These are phyloP conservation scores for Pichia cabralensis DNA, from an alignment of 805 yeast species.

Conservation along the genomic window DNA sequence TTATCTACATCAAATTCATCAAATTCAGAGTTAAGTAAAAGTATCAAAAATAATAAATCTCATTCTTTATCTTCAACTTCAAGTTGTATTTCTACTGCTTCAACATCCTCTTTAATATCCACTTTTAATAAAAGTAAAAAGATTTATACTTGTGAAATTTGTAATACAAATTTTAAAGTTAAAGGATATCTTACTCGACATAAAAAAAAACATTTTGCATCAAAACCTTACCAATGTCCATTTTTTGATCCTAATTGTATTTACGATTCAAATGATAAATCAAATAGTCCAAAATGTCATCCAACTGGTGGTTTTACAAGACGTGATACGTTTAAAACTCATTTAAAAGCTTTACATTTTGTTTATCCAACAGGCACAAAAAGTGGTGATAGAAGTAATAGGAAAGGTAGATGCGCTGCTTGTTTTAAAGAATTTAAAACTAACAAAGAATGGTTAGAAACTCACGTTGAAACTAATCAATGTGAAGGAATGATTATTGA, in stretches of 20 bases:
- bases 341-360: slow-evolving; percentile 46
- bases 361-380: slow-evolving; percentile 47
- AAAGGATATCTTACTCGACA: slow-evolving; percentile 48
- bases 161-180: slow-evolving; percentile 39
- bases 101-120: not conserved
- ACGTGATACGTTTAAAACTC: slow-evolving; percentile 51
- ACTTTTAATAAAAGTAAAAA: slow-evolving; percentile 6
- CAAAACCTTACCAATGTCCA: slow-evolving; percentile 48
- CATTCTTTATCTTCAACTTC: too few relatives aligned
- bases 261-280: not conserved
- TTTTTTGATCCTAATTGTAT: slow-evolving; percentile 26
- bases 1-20: too few relatives aligned
- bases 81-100: not conserved
- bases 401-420: slow-evolving; percentile 44
- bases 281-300: slow-evolving; percentile 32
- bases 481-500: slow-evolving; percentile 28
- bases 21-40: slow-evolving; percentile 1
- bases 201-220: slow-evolving; percentile 38
- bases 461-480: slow-evolving; percentile 40
- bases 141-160: slow-evolving; percentile 35
- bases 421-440: slow-evolving; percentile 40
- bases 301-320: slow-evolving; percentile 51
- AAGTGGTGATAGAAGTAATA: slow-evolving; percentile 32
- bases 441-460: slow-evolving; percentile 42
- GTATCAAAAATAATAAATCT: not conserved